These are phyloP conservation scores for Botryococcus braunii DNA, from an alignment of 163 green algal species.

Conservation along the genomic window DNA sequence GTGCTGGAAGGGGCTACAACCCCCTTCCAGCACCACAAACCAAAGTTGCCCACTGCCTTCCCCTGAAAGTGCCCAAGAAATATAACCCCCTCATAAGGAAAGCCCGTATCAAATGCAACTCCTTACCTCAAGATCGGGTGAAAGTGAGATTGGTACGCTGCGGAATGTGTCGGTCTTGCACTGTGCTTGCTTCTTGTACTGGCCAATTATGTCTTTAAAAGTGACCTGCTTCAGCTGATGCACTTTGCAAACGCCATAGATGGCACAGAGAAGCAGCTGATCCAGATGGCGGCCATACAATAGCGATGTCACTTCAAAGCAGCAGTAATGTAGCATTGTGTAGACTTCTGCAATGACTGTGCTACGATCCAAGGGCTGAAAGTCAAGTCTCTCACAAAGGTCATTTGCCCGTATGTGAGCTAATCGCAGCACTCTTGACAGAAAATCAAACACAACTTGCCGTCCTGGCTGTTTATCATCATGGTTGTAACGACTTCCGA, in stretches of 20 bases:
- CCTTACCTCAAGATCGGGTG: background rate
- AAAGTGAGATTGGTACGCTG: conserved; percentile 55
- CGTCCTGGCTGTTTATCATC: background rate
- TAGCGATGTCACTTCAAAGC: conserved; percentile 68
- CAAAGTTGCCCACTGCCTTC: no score
- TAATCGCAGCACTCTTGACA: conserved; percentile 67
- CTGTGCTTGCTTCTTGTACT: conserved; percentile 75
- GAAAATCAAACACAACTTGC: conserved; percentile 29
- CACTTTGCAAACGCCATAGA: conserved; percentile 91
- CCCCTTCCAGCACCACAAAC: no score
- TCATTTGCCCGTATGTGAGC: conserved; percentile 46
- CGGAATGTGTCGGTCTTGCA: conserved; percentile 65
- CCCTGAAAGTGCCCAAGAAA: no score
- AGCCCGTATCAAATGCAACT: no score
- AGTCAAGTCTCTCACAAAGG: conserved; percentile 41
- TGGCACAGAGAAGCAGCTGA: conserved; percentile 71
- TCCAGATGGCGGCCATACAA: conserved; percentile 83
- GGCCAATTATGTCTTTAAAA: conserved; percentile 79
- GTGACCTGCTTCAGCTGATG: conserved; percentile 38
- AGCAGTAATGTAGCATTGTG: conserved; percentile 51
- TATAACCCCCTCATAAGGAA: no score
- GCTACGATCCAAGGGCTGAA: conserved; percentile 3
- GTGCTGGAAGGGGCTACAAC: no score
- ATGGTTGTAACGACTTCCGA: conserved; percentile 9
- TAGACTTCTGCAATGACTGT: conserved; percentile 46